A percentile compares a stretch with the other conserved stretches of the same genome.
Conservation (phyloP, 768 basidiomycete species). For the Austroboletus festivus region DNA sequence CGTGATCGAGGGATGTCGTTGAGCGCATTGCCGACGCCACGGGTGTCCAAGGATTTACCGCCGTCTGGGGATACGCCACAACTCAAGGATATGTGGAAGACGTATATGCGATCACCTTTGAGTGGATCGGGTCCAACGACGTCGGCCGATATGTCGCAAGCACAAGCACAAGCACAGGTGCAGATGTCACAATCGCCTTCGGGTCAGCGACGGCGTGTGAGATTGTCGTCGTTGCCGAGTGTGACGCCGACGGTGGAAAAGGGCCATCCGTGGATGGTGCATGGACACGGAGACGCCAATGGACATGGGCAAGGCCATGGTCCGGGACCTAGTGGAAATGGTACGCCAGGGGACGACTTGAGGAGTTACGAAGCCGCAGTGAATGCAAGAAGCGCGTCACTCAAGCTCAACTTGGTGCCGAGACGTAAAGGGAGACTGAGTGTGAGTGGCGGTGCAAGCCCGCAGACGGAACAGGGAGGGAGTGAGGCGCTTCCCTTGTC, state of each 20-base stretch:
- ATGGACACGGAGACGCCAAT: too few relatives aligned
- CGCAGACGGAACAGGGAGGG: slow-evolving; percentile 17
- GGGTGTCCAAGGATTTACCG: slow-evolving; percentile 31
- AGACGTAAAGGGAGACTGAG: slow-evolving; percentile 30
- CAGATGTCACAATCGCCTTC: slow-evolving; percentile 29
- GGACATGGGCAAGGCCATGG: too few relatives aligned
- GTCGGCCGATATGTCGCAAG: slow-evolving; percentile 9
- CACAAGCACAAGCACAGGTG: slow-evolving; percentile 8
- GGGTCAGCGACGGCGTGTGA: slow-evolving; percentile 38
- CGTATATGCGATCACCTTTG: slow-evolving; percentile 69
- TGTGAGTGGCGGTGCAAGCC: slow-evolving; percentile 11
- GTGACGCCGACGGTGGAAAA: slow-evolving; percentile 54
- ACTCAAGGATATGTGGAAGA: slow-evolving; percentile 69
- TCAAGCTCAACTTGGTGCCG: slow-evolving; percentile 54
- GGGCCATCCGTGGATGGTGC: slow-evolving; percentile 14
- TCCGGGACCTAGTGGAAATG: too few relatives aligned
- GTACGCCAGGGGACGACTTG: slow-evolving; percentile 62
- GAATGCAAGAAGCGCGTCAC: slow-evolving; percentile 61
- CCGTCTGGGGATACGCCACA: slow-evolving; percentile 46
- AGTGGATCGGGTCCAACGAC: slow-evolving; percentile 23
- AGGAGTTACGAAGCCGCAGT: slow-evolving; percentile 74
- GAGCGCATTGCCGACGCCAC: slow-evolving; percentile 32
- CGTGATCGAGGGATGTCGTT: slow-evolving; percentile 26
- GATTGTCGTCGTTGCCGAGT: slow-evolving; percentile 68
- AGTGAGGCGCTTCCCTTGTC: neutral